Evolutionary conservation across 805 yeast genomes (phyloP), one percentile per base, ranked within the genome.

Genomic region (Candida saitoana): DNA sequence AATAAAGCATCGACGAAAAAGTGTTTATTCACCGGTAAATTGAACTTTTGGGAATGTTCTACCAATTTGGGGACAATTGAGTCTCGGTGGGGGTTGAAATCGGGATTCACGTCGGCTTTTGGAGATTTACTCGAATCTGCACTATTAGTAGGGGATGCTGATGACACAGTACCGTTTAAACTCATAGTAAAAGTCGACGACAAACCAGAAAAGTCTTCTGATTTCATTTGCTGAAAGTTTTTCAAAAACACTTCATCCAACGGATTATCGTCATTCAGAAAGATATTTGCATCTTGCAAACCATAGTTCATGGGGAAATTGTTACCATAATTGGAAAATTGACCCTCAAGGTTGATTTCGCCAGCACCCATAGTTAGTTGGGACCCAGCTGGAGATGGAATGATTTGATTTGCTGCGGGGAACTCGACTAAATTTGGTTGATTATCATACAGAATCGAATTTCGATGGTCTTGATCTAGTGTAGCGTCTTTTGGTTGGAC

Each of bases 281-380:
- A 69, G 14, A 65, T 59, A 42, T 65, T 63, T n/a, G 59, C 54
- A 33, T 69, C 71, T 24, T 59, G 70, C n/a, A 64, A 51, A 3
- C 62, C 65, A 25, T 59, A 51, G 16, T 18, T 25, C 45, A 29
- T 44, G 40, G 35, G 45, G 32, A 16, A 30, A 9, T 31, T 19
- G 14, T 18, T 14, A 9, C 30, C 20, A 16, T 18, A 24, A 24
- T 31, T 30, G 20, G 45, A 24, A 27, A 34, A 38, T 29, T 34
- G 43, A 4, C 32, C 31, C 6, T 36, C 31, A 8, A 22, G 12
- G 19, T 24, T 14, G 6, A 14, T 5, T 12, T 36, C 38, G 16
- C n/a, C 32, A 3, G 30, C 38, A 24, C 11, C 12, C 12, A 22
- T 22, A n/a, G 38, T 20, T 15, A 45, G 20, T 19, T 46, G 51